A percentile compares a stretch with the other conserved stretches of the same genome.
These are phyloP conservation scores for Condylostoma magnum DNA, from an alignment of 169 alveolate genomes.

Conservation along the genomic window DNA sequence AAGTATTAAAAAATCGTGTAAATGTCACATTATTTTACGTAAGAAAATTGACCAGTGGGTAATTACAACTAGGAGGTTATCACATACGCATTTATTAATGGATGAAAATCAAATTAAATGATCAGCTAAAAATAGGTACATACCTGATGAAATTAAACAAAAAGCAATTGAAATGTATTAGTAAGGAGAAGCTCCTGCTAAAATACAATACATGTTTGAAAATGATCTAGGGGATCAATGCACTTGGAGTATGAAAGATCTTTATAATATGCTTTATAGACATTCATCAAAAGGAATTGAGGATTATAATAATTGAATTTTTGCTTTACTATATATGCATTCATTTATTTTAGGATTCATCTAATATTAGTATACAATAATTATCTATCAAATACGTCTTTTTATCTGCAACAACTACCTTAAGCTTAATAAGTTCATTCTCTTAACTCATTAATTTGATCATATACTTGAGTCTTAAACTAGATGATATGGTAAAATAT, in stretches of 20 bases:
- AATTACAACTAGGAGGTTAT: slow-evolving; percentile 16
- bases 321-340: too few relatives aligned
- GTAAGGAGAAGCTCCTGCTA: slow-evolving; percentile 24
- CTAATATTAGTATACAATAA: too few relatives aligned
- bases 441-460: too few relatives aligned
- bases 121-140: slow-evolving; percentile 22
- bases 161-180: slow-evolving; percentile 13
- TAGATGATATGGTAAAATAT: too few relatives aligned
- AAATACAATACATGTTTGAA: slow-evolving; percentile 18
- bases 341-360: too few relatives aligned
- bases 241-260: slow-evolving; percentile 27
- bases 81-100: slow-evolving; percentile 12
- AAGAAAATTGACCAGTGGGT: slow-evolving; percentile 12
- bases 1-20: slow-evolving; percentile 35
- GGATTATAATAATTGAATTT: too few relatives aligned
- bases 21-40: slow-evolving; percentile 30
- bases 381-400: too few relatives aligned
- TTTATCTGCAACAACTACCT: too few relatives aligned
- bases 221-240: slow-evolving; percentile 15
- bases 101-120: slow-evolving; percentile 4
- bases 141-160: slow-evolving; percentile 10
- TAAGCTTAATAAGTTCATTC: too few relatives aligned
- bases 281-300: neutral
- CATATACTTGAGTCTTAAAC: too few relatives aligned
- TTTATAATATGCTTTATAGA: slow-evolving; percentile 24